A percentile compares a stretch with the other conserved stretches of the same genome.
Evolutionary conservation across 768 basidiomycete genomes (phyloP).

Genomic region (Tylopilus felleus): DNA sequence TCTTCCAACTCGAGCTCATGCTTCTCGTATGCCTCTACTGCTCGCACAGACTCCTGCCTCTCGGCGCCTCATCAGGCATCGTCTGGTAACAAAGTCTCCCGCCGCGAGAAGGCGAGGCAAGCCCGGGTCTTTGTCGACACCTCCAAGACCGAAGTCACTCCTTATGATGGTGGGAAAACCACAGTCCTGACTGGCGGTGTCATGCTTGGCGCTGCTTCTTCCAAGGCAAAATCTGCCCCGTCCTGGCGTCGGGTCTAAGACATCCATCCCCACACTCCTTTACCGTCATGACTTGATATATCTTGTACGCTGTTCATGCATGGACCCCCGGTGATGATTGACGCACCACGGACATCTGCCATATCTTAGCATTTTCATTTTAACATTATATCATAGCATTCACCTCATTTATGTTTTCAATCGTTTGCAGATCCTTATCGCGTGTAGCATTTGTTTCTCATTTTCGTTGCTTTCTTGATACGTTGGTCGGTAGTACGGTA

Average conservation of each 20-base stretch:
- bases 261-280: slow-evolving; percentile 24
- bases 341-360: slow-evolving; percentile 25
- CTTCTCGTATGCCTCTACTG: slow-evolving; percentile 63
- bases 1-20: slow-evolving; percentile 74
- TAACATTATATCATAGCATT: slow-evolving; percentile 34
- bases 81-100: slow-evolving; percentile 52
- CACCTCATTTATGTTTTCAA: slow-evolving; percentile 23
- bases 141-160: slow-evolving; percentile 74
- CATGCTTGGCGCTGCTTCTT: slow-evolving; percentile 65
- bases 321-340: slow-evolving; percentile 26
- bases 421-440: slow-evolving; percentile 22
- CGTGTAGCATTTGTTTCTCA: slow-evolving; percentile 31
- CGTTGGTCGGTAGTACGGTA: slow-evolving; percentile 21
- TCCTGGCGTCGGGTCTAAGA: slow-evolving; percentile 61
- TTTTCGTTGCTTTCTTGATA: slow-evolving; percentile 26
- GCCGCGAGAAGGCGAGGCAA: slow-evolving; percentile 66
- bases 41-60: slow-evolving; percentile 48
- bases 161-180: slow-evolving; percentile 86
- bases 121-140: slow-evolving; percentile 71
- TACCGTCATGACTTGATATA: slow-evolving; percentile 19
- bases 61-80: slow-evolving; percentile 40
- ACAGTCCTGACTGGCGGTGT: slow-evolving; percentile 85
- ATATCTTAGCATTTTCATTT: slow-evolving; percentile 33
- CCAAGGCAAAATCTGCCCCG: slow-evolving; percentile 32
- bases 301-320: slow-evolving; percentile 25